Conservation (phyloP, 345 rosid species). For the Camelina laxa region DNA sequence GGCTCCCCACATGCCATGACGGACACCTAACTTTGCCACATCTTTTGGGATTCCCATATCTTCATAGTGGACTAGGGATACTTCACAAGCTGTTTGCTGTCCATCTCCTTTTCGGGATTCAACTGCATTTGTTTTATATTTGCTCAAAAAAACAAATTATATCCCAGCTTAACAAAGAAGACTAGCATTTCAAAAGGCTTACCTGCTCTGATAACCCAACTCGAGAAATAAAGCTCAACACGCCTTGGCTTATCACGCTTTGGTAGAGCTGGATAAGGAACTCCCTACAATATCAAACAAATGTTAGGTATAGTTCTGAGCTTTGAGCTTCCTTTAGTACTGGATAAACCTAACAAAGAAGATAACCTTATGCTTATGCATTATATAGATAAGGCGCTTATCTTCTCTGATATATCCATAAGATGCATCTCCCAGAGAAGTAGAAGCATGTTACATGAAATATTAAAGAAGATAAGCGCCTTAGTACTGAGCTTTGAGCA, state of each 20-base stretch:
- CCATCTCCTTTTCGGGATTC: conserved; percentile 95
- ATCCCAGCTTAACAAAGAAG: not conserved
- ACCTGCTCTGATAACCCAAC: conserved; percentile 97
- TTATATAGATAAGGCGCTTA: not conserved
- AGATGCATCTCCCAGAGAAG: not conserved
- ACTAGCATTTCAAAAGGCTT: conserved; percentile 27
- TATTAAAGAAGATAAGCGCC: not conserved
- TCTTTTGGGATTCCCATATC: conserved; percentile 99
- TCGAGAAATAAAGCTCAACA: conserved; percentile 87
- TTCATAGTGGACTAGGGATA: conserved; percentile 80
- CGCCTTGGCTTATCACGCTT: conserved; percentile 95
- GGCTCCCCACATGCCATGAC: conserved; percentile 99
- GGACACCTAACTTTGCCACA: conserved; percentile 89
- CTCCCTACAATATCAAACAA: conserved; percentile 55
- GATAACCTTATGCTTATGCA: not conserved
- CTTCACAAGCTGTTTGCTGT: conserved; percentile 84
- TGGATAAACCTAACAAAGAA: not conserved
- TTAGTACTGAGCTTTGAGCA: conserved; percentile 2
- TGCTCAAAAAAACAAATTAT: not conserved
- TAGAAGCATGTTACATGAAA: not conserved
- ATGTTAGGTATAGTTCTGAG: not conserved
- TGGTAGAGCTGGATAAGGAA: conserved; percentile 68
- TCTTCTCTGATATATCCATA: not conserved
- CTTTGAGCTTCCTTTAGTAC: not conserved
- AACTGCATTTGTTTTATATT: conserved; percentile 51